phyloP scores from a whole-genome alignment of 306 rosid genomes.

The Quercus rubra region DNA sequence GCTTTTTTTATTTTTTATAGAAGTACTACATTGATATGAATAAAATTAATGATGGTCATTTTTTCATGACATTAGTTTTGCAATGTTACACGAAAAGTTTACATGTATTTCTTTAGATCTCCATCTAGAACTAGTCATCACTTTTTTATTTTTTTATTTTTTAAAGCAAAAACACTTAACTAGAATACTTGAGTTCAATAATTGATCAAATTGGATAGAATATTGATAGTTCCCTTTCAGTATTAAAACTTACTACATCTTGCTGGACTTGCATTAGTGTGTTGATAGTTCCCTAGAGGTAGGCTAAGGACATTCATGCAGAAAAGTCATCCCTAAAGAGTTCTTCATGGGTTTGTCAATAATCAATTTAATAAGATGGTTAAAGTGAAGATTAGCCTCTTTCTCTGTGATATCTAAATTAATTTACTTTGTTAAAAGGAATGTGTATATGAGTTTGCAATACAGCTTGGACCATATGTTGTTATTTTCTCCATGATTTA shows the following conservation, averaged over 20 bases:
- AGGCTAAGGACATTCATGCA: neutral
- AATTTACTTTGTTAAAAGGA: neutral
- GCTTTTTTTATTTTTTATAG: neutral
- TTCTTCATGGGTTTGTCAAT: neutral
- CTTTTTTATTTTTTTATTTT: too few relatives aligned
- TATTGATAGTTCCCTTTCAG: neutral
- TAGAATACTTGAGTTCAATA: too few relatives aligned
- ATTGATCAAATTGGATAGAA: too few relatives aligned
- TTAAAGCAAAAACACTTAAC: too few relatives aligned
- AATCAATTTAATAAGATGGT: neutral
- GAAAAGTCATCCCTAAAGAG: neutral
- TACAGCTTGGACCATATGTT: neutral
- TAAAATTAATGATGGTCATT: neutral
- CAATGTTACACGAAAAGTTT: too few relatives aligned
- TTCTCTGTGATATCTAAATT: neutral
- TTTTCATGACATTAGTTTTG: neutral
- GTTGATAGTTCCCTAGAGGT: neutral
- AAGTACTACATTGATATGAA: neutral
- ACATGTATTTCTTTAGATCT: too few relatives aligned
- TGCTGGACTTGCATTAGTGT: neutral
- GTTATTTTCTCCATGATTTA: neutral
- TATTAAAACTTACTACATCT: neutral
- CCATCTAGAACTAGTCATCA: too few relatives aligned
- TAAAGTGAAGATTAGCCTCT: neutral
- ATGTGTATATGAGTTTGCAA: neutral